A percentile compares a stretch with the other conserved stretches of the same genome.
phyloP scores from a whole-genome alignment of 345 rosid genomes.

The Aegle marmelos region DNA sequence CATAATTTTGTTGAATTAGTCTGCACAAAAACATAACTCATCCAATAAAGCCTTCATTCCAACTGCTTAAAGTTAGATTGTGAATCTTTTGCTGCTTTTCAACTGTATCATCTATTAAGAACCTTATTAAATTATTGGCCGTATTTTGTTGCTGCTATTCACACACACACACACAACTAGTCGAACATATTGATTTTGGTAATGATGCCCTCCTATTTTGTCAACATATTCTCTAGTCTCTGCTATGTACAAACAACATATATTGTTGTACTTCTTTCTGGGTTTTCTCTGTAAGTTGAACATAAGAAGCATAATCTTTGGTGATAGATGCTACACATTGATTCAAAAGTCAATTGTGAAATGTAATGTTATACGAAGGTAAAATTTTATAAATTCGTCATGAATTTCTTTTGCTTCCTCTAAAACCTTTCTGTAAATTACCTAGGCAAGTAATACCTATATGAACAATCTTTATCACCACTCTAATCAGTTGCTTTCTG shows the following conservation, averaged over 20 bases:
- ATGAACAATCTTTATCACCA: neutral
- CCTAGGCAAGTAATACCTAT: neutral
- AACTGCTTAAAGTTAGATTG: neutral
- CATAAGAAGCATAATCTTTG: neutral
- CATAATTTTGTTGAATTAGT: neutral
- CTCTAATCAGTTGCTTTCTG: conserved; percentile 2
- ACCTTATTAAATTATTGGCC: neutral
- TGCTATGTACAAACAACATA: neutral
- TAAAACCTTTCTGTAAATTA: neutral
- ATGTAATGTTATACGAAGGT: neutral
- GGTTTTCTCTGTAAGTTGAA: neutral
- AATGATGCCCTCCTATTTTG: neutral
- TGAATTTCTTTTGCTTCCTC: neutral
- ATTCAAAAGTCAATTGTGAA: neutral
- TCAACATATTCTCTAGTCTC: neutral
- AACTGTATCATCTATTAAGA: neutral
- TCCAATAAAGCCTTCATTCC: neutral
- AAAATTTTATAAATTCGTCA: neutral
- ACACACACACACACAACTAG: neutral
- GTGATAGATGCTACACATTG: neutral
- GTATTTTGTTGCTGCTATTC: too few relatives aligned
- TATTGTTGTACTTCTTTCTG: neutral
- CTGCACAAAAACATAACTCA: neutral
- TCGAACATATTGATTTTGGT: neutral
- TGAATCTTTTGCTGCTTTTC: neutral